phyloP scores from a whole-genome alignment of 768 basidiomycete species.

The Sutorius australiensis region DNA sequence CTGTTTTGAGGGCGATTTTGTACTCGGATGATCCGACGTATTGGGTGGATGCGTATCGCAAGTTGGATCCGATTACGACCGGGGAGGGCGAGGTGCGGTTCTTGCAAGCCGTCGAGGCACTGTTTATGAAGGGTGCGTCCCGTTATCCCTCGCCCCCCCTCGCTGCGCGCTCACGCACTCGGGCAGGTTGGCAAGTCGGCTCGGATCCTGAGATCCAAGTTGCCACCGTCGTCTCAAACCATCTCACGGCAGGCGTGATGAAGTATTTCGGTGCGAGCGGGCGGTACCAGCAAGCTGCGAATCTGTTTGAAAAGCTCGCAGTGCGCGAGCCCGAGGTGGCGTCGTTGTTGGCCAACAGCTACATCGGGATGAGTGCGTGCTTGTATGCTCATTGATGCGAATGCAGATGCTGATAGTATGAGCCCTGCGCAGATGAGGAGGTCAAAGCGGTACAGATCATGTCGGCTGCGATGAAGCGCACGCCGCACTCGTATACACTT shows the following conservation, averaged over 20 bases:
- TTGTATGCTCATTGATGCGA: too few species aligned
- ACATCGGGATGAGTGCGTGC: slow-evolving; percentile 93
- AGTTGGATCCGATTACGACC: slow-evolving; percentile 89
- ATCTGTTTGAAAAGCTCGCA: slow-evolving; percentile 87
- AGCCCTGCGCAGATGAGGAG: slow-evolving; percentile 73
- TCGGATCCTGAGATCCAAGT: slow-evolving; percentile 99
- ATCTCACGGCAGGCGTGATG: slow-evolving; percentile 89
- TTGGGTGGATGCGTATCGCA: slow-evolving; percentile 88
- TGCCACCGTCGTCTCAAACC: slow-evolving; percentile 93
- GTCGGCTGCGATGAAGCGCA: slow-evolving; percentile 73
- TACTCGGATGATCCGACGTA: slow-evolving; percentile 96
- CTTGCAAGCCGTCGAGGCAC: slow-evolving; percentile 81
- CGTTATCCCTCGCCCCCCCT: neutral
- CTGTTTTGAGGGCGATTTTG: slow-evolving; percentile 83
- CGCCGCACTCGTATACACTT: slow-evolving; percentile 90
- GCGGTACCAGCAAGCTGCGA: slow-evolving; percentile 81
- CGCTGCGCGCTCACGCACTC: neutral
- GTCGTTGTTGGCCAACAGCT: slow-evolving; percentile 80
- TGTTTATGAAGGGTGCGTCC: slow-evolving; percentile 75
- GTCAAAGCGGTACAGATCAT: slow-evolving; percentile 97
- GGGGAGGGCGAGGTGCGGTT: slow-evolving; percentile 88
- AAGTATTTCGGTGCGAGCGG: slow-evolving; percentile 96
- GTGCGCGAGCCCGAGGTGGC: slow-evolving; percentile 89
- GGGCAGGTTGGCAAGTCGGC: slow-evolving; percentile 92
- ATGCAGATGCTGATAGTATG: neutral